Percentiles rank a stretch among this genome's conserved stretches.
These are phyloP conservation scores for Leptographium procerum DNA, from an alignment of 2,329 filamentous ascomycete genomes.

Conservation along the genomic window DNA sequence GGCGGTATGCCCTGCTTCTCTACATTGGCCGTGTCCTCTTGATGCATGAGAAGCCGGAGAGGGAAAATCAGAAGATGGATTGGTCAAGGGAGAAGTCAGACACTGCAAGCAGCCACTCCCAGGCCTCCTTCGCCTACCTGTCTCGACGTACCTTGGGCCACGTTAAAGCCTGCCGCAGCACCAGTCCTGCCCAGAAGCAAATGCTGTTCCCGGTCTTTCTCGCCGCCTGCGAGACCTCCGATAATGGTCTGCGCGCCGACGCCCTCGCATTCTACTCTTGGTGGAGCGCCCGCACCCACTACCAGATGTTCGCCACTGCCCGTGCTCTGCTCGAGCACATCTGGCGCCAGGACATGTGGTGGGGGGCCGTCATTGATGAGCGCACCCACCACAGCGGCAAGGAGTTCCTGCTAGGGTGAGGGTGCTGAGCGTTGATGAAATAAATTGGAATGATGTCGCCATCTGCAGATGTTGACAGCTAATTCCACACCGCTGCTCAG, in stretches of 20 bases:
- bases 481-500: too few relatives aligned
- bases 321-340: slow-evolving; percentile 13
- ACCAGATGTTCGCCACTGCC: slow-evolving; percentile 19
- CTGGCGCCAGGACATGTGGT: slow-evolving; percentile 5
- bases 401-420: slow-evolving; percentile 4
- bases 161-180: slow-evolving; percentile 18
- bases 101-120: neutral
- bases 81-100: too few relatives aligned
- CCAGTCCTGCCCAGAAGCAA: slow-evolving; percentile 22
- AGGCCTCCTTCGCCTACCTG: slow-evolving; percentile 7
- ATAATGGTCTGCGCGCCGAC: slow-evolving; percentile 14
- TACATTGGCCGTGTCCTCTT: slow-evolving; percentile 22
- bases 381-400: neutral
- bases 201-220: slow-evolving; percentile 25
- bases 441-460: too few relatives aligned
- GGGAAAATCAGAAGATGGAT: neutral
- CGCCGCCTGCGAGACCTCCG: slow-evolving; percentile 19
- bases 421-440: too few relatives aligned
- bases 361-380: neutral
- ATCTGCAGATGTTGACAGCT: too few relatives aligned
- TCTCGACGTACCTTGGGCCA: slow-evolving; percentile 20
- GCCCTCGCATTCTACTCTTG: slow-evolving; percentile 19
- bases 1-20: slow-evolving; percentile 21
- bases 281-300: slow-evolving; percentile 20
- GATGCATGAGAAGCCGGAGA: slow-evolving; percentile 1